These are phyloP conservation scores for Plasmopara viticola DNA, from an alignment of 352 stramenopile genomes.

Conservation along the genomic window DNA sequence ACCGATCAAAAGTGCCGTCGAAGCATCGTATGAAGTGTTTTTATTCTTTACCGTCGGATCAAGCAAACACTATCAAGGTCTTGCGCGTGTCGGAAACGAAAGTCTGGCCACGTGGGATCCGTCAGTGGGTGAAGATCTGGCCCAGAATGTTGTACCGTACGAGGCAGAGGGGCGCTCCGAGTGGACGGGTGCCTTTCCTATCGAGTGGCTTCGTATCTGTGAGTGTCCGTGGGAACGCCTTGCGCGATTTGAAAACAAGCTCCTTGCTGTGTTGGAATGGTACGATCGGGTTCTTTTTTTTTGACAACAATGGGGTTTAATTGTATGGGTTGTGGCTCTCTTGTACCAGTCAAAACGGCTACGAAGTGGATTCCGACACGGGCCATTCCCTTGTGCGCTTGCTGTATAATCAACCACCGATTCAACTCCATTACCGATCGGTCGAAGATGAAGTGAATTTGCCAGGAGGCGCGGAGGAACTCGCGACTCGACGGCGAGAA, in stretches of 20 bases:
- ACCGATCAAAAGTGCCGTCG: slow-evolving; percentile 58
- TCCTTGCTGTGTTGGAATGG: slow-evolving; percentile 48
- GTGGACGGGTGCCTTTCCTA: slow-evolving; percentile 58
- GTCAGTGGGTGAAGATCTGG: slow-evolving; percentile 42
- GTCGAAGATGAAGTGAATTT: slow-evolving; percentile 80
- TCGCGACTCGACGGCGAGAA: slow-evolving; percentile 59
- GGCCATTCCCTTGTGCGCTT: slow-evolving; percentile 69
- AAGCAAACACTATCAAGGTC: slow-evolving; percentile 77
- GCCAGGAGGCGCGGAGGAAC: slow-evolving; percentile 59
- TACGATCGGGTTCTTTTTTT: slow-evolving; percentile 16
- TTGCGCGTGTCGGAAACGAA: slow-evolving; percentile 41
- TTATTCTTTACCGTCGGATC: slow-evolving; percentile 63
- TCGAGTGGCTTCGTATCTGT: slow-evolving; percentile 85
- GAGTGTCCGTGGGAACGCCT: slow-evolving; percentile 83
- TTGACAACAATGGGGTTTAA: neutral
- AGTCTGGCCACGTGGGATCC: slow-evolving; percentile 29
- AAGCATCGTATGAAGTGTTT: slow-evolving; percentile 79
- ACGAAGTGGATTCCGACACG: slow-evolving; percentile 56
- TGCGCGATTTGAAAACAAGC: slow-evolving; percentile 64
- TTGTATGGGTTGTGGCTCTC: neutral
- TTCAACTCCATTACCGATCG: slow-evolving; percentile 75
- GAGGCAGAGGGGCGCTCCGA: slow-evolving; percentile 35
- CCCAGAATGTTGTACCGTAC: slow-evolving; percentile 47
- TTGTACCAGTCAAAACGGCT: slow-evolving; percentile 47
- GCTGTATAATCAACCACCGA: slow-evolving; percentile 77